These are phyloP conservation scores for Fagopyrum tataricum DNA, from an alignment of 148 eudicot species.

Conservation along the genomic window DNA sequence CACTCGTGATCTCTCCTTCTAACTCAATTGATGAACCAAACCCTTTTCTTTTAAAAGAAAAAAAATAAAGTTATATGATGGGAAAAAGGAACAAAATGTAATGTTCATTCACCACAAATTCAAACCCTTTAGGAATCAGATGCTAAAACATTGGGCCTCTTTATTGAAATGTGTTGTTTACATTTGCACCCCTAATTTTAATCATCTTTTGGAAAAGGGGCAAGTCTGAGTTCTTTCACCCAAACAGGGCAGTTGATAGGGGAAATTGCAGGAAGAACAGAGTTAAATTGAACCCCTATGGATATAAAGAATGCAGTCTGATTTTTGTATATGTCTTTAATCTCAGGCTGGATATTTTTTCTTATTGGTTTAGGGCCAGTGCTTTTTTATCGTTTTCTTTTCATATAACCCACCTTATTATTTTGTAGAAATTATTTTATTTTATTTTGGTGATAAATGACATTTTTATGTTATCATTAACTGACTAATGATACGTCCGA, in stretches of 20 bases:
- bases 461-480: too few species aligned
- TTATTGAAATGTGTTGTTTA: background rate
- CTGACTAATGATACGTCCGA: too few species aligned
- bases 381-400: too few species aligned
- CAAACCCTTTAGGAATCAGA: background rate
- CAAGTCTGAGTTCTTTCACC: background rate
- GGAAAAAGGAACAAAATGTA: background rate
- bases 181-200: background rate
- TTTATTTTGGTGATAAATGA: too few species aligned
- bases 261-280: background rate
- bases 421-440: too few species aligned
- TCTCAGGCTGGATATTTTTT: background rate
- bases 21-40: too few species aligned
- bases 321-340: background rate
- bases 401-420: too few species aligned
- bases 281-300: background rate
- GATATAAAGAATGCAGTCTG: background rate
- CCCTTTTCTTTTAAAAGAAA: too few species aligned
- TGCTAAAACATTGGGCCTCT: background rate
- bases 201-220: slow-evolving; percentile 1
- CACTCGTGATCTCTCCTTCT: too few species aligned
- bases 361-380: too few species aligned
- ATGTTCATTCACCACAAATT: background rate
- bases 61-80: background rate
- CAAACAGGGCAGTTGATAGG: background rate